phyloP scores from a whole-genome alignment of 441 rosid species.

The Pelargonium cotyledonis region DNA sequence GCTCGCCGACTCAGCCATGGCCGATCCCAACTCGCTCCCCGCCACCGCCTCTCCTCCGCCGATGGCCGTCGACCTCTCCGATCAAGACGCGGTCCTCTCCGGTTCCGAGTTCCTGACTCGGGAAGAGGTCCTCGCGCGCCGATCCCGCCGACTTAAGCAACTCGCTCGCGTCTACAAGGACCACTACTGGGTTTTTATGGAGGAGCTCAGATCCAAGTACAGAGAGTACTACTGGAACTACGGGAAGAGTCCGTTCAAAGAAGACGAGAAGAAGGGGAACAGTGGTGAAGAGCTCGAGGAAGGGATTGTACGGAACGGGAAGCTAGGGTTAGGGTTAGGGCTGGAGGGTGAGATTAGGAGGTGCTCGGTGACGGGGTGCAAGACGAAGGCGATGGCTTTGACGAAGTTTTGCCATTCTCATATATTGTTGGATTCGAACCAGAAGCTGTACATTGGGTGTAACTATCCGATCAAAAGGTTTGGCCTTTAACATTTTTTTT shows the following conservation, averaged over 20 bases:
- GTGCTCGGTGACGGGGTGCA: slow-evolving; percentile 32
- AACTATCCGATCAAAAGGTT: slow-evolving; percentile 40
- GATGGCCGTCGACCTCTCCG: neutral
- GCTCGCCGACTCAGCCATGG: too few relatives aligned
- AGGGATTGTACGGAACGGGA: neutral
- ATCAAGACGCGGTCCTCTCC: slow-evolving; percentile 19
- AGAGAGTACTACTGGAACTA: slow-evolving; percentile 35
- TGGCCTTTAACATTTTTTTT: neutral
- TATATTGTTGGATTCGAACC: slow-evolving; percentile 40
- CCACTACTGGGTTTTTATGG: slow-evolving; percentile 36
- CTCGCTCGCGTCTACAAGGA: slow-evolving; percentile 22
- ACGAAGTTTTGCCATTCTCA: slow-evolving; percentile 36
- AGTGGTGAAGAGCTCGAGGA: slow-evolving; percentile 10
- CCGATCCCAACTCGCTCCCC: neutral
- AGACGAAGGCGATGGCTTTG: slow-evolving; percentile 35
- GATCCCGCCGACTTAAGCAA: slow-evolving; percentile 24
- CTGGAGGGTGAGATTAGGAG: slow-evolving; percentile 12
- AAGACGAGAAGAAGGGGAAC: slow-evolving; percentile 17
- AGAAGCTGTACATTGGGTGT: slow-evolving; percentile 36
- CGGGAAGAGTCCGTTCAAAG: slow-evolving; percentile 39
- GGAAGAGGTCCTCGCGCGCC: slow-evolving; percentile 27
- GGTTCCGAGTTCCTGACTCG: slow-evolving; percentile 22
- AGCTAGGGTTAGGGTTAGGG: slow-evolving; percentile 14
- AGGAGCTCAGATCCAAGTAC: slow-evolving; percentile 31
- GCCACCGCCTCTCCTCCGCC: neutral